phyloP scores from a whole-genome alignment of 495 filamentous ascomycete genomes.

The Annulohypoxylon bovei region DNA sequence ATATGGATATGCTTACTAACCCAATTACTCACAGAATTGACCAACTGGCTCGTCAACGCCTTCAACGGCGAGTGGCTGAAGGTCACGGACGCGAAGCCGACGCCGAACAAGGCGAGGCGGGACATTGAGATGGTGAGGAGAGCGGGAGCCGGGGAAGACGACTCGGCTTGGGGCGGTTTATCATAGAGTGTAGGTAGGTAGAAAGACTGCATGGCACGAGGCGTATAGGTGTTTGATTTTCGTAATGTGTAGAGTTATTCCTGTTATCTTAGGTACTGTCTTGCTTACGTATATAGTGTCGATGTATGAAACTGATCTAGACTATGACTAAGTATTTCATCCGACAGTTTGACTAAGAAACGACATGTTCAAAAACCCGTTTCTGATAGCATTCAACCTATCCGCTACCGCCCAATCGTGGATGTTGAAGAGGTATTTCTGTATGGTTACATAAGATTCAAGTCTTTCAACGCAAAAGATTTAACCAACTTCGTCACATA shows the following conservation, averaged over 20 bases:
- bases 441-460: too few species aligned
- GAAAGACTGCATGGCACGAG: constrained; percentile 21
- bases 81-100: constrained; percentile 73
- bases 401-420: too few species aligned
- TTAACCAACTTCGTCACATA: too few species aligned
- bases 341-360: too few species aligned
- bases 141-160: constrained; percentile 3
- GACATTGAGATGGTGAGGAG: constrained; percentile 35
- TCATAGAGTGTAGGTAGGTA: not conserved
- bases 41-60: constrained; percentile 93
- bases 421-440: too few species aligned
- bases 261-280: not conserved
- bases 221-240: constrained; percentile 15
- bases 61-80: constrained; percentile 96
- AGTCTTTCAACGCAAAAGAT: too few species aligned
- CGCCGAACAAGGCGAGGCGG: constrained; percentile 38
- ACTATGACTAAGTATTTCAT: too few species aligned
- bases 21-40: constrained; percentile 67
- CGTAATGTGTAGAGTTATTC: not conserved
- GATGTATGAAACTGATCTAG: not conserved
- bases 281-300: not conserved
- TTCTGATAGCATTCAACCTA: too few species aligned
- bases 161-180: constrained; percentile 1
- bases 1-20: constrained; percentile 46
- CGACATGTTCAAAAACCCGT: too few species aligned